Conservation (phyloP, 2,329 filamentous ascomycete genomes). For the Nigrograna mackinnonii region DNA sequence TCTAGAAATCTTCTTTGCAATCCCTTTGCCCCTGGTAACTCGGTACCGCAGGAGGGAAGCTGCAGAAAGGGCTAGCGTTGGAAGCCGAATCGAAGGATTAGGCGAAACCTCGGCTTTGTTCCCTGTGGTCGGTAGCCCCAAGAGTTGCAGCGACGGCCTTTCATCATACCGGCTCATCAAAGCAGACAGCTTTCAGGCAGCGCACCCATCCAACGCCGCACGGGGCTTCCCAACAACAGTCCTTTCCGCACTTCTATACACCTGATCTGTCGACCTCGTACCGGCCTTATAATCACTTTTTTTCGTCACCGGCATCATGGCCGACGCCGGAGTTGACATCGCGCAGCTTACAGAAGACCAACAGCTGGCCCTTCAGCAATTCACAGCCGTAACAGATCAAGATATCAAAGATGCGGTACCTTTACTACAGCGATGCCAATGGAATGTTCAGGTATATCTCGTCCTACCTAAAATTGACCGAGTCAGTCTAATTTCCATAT, state of each 20-base stretch:
- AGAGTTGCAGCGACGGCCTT: too few relatives aligned
- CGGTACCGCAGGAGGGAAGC: too few relatives aligned
- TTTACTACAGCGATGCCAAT: conserved; percentile 82
- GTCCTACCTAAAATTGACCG: conserved; percentile 1
- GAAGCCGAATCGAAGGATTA: too few relatives aligned
- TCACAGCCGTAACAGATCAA: conserved; percentile 85
- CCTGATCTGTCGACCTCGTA: too few relatives aligned
- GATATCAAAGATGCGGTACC: conserved; percentile 75
- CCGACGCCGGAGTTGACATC: conserved; percentile 56
- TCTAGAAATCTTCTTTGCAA: too few relatives aligned
- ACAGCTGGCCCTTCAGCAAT: conserved; percentile 84
- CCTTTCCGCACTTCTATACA: not conserved
- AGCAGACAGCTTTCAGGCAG: not conserved
- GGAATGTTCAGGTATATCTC: conserved; percentile 90
- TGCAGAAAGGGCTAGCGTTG: too few relatives aligned
- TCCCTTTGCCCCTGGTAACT: too few relatives aligned
- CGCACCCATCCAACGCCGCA: not conserved
- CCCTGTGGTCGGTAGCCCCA: too few relatives aligned
- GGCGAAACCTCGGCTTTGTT: too few relatives aligned
- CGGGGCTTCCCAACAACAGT: not conserved
- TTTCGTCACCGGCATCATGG: conserved; percentile 31
- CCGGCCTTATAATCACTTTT: not conserved
- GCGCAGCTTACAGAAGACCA: conserved; percentile 75
- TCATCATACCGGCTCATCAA: conserved; percentile 1
- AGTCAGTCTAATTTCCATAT: conserved; percentile 16